A percentile compares a stretch with the other conserved stretches of the same genome.
Conservation (phyloP, 306 rosid genomes). For the Vigna unguiculata region DNA sequence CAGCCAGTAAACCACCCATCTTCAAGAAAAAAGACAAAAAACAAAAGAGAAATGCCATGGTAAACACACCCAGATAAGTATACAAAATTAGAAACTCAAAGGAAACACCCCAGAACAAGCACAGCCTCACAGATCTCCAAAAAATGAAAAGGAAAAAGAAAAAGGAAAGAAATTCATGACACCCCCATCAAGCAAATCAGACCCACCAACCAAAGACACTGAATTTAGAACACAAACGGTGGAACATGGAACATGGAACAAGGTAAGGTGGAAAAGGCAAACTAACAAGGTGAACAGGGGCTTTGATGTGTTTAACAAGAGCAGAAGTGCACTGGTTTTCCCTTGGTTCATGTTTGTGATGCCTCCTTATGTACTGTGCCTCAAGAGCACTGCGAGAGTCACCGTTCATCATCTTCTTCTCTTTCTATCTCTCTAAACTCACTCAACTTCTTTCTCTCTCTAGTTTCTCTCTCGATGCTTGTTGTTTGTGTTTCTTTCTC, state of each 20-base stretch:
- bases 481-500: constrained; percentile 14
- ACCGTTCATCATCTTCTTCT: constrained; percentile 66
- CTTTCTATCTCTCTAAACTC: not conserved
- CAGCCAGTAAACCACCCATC: constrained; percentile 1
- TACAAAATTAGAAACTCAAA: not conserved
- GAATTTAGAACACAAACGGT: constrained; percentile 14
- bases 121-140: constrained; percentile 54
- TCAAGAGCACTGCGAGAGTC: constrained; percentile 60
- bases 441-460: not conserved
- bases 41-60: constrained; percentile 17
- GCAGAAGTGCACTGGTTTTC: constrained; percentile 93
- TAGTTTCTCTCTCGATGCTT: not conserved
- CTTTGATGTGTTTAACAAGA: constrained; percentile 81
- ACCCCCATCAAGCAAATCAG: not conserved
- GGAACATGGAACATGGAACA: not conserved
- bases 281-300: constrained; percentile 88
- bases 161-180: too few species aligned
- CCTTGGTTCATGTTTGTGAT: constrained; percentile 79
- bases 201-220: constrained; percentile 4
- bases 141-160: not conserved
- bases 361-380: constrained; percentile 80
- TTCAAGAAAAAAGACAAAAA: constrained; percentile 24
- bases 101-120: constrained; percentile 32
- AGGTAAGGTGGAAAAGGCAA: not conserved
- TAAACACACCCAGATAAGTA: constrained; percentile 20